phyloP scores from a whole-genome alignment of 176 grass and related monocot species.

The Eragrostis nindensis region DNA sequence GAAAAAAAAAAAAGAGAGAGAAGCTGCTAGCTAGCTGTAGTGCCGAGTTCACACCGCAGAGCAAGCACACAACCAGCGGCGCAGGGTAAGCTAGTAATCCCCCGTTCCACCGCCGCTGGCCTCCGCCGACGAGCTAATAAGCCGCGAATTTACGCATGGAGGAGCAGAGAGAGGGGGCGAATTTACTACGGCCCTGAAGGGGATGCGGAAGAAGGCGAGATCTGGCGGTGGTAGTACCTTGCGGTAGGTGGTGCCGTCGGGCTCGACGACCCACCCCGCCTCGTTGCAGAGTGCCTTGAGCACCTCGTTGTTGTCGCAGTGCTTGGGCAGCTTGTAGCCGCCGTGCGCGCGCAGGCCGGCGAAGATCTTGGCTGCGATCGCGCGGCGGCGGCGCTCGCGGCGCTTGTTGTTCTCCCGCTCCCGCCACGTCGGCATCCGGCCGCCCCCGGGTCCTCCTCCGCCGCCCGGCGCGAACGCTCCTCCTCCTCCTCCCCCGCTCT shows the following conservation, averaged over 20 bases:
- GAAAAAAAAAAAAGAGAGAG: background rate
- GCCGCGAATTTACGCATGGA: background rate
- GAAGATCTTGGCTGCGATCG: conserved; percentile 98
- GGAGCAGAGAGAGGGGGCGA: background rate
- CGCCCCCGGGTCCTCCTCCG: conserved; percentile 25
- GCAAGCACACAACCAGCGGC: too few species aligned
- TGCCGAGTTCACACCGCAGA: conserved; percentile 40
- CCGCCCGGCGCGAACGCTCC: conserved; percentile 31
- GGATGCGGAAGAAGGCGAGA: background rate
- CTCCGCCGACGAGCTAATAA: too few species aligned
- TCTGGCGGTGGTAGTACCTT: conserved; percentile 47
- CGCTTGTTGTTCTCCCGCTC: conserved; percentile 98
- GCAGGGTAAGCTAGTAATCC: background rate
- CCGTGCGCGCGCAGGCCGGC: conserved; percentile 82
- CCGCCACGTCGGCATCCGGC: conserved; percentile 89
- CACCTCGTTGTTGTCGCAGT: conserved; percentile 97
- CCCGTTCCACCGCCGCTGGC: too few species aligned
- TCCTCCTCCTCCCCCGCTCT: conserved; percentile 9
- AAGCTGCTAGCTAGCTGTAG: background rate
- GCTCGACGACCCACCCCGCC: conserved; percentile 78
- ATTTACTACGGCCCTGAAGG: background rate
- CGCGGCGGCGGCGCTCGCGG: conserved; percentile 78
- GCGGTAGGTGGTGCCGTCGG: conserved; percentile 96
- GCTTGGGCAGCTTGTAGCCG: conserved; percentile 84
- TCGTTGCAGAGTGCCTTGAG: conserved; percentile 89